Evolutionary conservation across 1,284 basidiomycete genomes (phyloP).

Genomic region (Mycosarcoma maydis): DNA sequence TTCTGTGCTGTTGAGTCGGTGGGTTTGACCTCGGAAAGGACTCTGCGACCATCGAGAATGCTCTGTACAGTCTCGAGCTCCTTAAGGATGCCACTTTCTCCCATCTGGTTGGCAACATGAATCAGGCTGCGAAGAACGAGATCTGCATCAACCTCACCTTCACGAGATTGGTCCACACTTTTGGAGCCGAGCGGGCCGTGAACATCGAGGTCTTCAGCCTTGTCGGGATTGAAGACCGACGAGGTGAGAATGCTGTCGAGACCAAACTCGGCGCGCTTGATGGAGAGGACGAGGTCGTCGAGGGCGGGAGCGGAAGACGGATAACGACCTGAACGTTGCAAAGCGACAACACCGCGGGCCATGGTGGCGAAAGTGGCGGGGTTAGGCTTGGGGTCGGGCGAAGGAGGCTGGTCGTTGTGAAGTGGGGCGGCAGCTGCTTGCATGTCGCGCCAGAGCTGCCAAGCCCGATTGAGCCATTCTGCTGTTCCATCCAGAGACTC

Average conservation of each 20-base stretch:
- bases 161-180: conserved; percentile 36
- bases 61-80: conserved; percentile 47
- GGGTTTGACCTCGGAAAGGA: conserved; percentile 25
- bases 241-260: conserved; percentile 54
- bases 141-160: conserved; percentile 43
- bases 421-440: conserved; percentile 8
- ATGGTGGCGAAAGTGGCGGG: conserved; percentile 53
- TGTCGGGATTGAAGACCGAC: conserved; percentile 41
- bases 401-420: conserved; percentile 24
- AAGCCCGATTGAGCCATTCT: conserved; percentile 54
- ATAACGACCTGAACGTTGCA: conserved; percentile 41
- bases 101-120: conserved; percentile 42
- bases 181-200: conserved; percentile 32
- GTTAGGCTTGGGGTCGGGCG: conserved; percentile 51
- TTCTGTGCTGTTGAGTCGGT: conserved; percentile 4
- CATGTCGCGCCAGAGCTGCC: conserved; percentile 57
- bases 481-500: conserved; percentile 35
- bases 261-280: conserved; percentile 32
- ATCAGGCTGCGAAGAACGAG: conserved; percentile 37
- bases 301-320: conserved; percentile 38
- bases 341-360: conserved; percentile 54
- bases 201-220: conserved; percentile 33
- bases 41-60: conserved; percentile 39
- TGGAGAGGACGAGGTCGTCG: conserved; percentile 42
- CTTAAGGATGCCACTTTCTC: conserved; percentile 39